A percentile compares a stretch with the other conserved stretches of the same genome.
Evolutionary conservation across 352 stramenopile species (phyloP).

Genomic region (Globisporangium ultimum): DNA sequence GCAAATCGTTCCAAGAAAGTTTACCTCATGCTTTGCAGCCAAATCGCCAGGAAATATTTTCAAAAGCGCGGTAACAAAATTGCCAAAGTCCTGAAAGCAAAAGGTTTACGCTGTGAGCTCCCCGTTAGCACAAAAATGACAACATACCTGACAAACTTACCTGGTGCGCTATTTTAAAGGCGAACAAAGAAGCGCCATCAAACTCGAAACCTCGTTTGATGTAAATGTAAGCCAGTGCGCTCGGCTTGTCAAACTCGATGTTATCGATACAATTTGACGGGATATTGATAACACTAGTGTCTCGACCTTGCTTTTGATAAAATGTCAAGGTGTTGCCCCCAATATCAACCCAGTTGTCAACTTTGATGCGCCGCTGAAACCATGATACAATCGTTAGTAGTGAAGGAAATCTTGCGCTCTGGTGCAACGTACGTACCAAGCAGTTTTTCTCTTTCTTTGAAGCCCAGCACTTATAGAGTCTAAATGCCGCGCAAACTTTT

Average conservation of each 20-base stretch:
- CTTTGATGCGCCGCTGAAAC: constrained; percentile 28
- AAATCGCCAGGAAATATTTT: too few species aligned
- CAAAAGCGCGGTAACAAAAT: too few species aligned
- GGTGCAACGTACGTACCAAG: constrained; percentile 16
- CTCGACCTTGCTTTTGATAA: constrained; percentile 35
- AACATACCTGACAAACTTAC: constrained; percentile 6
- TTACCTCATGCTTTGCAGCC: too few species aligned
- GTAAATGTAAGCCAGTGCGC: constrained; percentile 17
- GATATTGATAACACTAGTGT: constrained; percentile 53
- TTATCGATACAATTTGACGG: constrained; percentile 42
- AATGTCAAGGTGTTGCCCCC: constrained; percentile 41
- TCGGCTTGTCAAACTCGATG: constrained; percentile 31
- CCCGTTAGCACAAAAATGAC: too few species aligned
- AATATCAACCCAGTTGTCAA: constrained; percentile 58
- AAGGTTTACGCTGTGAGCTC: too few species aligned
- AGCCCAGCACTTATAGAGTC: constrained; percentile 30
- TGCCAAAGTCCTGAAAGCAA: too few species aligned
- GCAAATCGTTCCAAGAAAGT: too few species aligned
- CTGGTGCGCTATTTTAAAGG: constrained; percentile 5
- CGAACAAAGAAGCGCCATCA: constrained; percentile 14
- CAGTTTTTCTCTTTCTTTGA: constrained; percentile 16
- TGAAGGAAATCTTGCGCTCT: too few species aligned
- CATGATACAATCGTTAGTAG: too few species aligned
- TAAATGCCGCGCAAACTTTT: constrained; percentile 19
- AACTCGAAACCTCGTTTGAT: constrained; percentile 11